Conservation (phyloP, 2,329 filamentous ascomycete species). For the Tricladium varicosporioides region DNA sequence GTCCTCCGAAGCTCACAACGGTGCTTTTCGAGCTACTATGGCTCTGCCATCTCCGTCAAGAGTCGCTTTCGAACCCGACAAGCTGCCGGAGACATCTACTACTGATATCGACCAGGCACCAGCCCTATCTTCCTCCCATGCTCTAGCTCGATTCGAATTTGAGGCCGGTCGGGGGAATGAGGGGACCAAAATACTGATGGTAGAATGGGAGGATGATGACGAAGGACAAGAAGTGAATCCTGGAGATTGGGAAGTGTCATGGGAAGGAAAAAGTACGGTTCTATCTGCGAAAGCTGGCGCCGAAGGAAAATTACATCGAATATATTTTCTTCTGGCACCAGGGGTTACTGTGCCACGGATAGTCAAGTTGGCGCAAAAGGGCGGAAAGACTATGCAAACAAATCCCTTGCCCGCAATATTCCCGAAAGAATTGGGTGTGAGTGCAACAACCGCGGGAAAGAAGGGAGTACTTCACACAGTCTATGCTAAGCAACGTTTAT, state of each 20-base stretch:
- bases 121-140: constrained; percentile 50
- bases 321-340: constrained; percentile 80
- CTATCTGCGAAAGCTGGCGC: constrained; percentile 47
- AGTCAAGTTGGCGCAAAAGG: constrained; percentile 59
- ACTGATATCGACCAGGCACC: constrained; percentile 38
- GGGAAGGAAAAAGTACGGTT: constrained; percentile 76
- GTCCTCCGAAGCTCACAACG: constrained; percentile 21
- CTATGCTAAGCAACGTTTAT: constrained; percentile 82
- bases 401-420: constrained; percentile 88
- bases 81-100: constrained; percentile 24
- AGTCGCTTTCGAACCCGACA: constrained; percentile 28
- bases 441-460: constrained; percentile 63
- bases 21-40: constrained; percentile 23
- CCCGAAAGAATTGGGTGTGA: constrained; percentile 69
- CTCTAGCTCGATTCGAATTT: constrained; percentile 85
- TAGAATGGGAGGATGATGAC: constrained; percentile 73
- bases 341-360: constrained; percentile 68
- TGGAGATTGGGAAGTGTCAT: constrained; percentile 69
- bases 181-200: constrained; percentile 89
- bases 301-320: constrained; percentile 48
- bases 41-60: constrained; percentile 23
- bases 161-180: constrained; percentile 73
- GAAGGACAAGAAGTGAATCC: constrained; percentile 47
- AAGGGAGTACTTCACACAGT: constrained; percentile 81
- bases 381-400: constrained; percentile 52